Conservation (phyloP, 768 basidiomycete genomes). For the Suillus subluteus region DNA sequence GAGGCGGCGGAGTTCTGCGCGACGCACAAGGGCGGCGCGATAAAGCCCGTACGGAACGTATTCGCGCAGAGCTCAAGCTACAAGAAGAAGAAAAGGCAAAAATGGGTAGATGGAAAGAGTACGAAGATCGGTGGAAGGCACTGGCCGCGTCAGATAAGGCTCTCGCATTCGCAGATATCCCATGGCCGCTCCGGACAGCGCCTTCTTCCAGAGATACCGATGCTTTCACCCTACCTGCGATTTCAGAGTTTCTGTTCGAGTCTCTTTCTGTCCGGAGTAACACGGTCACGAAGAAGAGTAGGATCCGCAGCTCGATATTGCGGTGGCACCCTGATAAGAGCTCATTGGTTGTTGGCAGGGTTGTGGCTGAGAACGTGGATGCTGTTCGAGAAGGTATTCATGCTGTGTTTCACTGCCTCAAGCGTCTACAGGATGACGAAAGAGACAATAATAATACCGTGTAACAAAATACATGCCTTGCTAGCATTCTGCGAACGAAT, state of each 20-base stretch:
- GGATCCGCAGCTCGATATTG: constrained; percentile 61
- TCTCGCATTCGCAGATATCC: constrained; percentile 55
- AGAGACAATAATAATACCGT: constrained; percentile 13
- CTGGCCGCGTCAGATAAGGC: constrained; percentile 35
- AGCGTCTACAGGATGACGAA: constrained; percentile 36
- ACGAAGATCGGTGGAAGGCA: constrained; percentile 55
- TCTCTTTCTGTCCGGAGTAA: constrained; percentile 45
- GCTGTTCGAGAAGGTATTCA: constrained; percentile 51
- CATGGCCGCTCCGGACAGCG: constrained; percentile 56
- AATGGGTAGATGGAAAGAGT: constrained; percentile 50
- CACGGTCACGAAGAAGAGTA: constrained; percentile 49
- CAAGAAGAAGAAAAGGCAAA: constrained; percentile 45
- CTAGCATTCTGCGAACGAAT: not conserved
- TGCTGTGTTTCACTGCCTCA: constrained; percentile 42
- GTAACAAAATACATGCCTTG: not conserved
- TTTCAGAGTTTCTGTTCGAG: constrained; percentile 57
- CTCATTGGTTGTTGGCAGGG: constrained; percentile 44
- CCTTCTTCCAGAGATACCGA: constrained; percentile 24
- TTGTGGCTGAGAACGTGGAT: constrained; percentile 47
- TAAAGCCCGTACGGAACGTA: constrained; percentile 48
- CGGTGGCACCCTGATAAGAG: constrained; percentile 75
- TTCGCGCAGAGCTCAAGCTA: constrained; percentile 50
- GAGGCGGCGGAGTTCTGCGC: constrained; percentile 57
- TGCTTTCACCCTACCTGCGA: constrained; percentile 40
- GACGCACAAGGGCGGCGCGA: constrained; percentile 54